Evolutionary conservation across 371 early-diverging fungal species (phyloP).

Genomic region (Coemansia sp.): DNA sequence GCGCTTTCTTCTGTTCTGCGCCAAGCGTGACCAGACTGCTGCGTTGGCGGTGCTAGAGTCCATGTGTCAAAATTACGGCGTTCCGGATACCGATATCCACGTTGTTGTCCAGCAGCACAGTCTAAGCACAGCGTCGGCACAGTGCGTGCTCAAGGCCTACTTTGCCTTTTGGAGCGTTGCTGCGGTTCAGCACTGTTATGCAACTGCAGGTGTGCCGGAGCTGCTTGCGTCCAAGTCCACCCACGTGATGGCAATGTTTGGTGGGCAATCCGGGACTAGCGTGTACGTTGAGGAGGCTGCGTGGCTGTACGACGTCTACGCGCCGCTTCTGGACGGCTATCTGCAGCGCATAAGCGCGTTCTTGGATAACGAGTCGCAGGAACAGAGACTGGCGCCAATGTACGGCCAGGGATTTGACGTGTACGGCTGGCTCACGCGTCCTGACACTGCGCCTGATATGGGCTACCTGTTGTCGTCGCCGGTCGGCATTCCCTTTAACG

Average conservation of each 20-base stretch:
- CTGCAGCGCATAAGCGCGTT: constrained; percentile 68
- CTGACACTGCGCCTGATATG: constrained; percentile 72
- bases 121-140: no score
- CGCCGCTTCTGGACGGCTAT: constrained; percentile 71
- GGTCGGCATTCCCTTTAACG: constrained; percentile 82
- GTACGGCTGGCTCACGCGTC: constrained; percentile 77
- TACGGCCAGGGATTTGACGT: constrained; percentile 79
- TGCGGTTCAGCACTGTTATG: not conserved
- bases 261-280: constrained; percentile 89
- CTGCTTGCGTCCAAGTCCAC: constrained; percentile 7
- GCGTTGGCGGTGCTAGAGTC: constrained; percentile 4
- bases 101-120: no score
- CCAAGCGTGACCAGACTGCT: no score
- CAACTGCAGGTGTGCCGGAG: not conserved
- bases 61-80: constrained; percentile 3
- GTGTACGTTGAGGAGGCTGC: constrained; percentile 85
- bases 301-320: constrained; percentile 71
- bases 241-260: constrained; percentile 79
- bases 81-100: no score
- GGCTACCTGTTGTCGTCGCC: constrained; percentile 75
- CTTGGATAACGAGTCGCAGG: constrained; percentile 65
- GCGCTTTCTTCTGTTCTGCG: constrained; percentile 17
- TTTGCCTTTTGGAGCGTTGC: constrained; percentile 10
- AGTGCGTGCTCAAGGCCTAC: no score
- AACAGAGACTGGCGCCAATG: constrained; percentile 58